Conservation (phyloP, 1,284 basidiomycete species). For the Coriolopsis trogii region DNA sequence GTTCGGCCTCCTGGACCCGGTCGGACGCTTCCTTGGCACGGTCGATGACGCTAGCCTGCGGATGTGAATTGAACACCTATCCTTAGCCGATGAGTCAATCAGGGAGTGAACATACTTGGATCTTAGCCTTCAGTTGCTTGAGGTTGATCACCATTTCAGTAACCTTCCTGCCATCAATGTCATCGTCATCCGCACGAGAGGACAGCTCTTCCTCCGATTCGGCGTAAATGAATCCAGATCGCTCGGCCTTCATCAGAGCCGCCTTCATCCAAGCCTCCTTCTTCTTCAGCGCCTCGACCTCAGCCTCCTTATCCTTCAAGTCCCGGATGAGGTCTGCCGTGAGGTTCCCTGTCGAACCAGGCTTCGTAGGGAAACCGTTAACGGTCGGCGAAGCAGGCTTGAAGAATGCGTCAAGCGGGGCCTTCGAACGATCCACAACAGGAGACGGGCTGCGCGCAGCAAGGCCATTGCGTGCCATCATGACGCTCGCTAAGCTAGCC, state of each 20-base stretch:
- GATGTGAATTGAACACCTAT: background rate
- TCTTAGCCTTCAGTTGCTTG: conserved; percentile 87
- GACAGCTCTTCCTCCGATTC: conserved; percentile 42
- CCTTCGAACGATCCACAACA: conserved; percentile 52
- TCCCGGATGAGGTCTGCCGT: conserved; percentile 78
- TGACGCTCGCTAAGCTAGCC: conserved; percentile 56
- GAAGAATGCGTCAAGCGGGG: conserved; percentile 64
- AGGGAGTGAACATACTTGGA: conserved; percentile 73
- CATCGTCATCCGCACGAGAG: conserved; percentile 40
- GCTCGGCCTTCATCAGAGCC: conserved; percentile 76
- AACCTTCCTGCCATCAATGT: conserved; percentile 47
- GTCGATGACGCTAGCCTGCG: conserved; percentile 68
- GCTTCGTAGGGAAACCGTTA: conserved; percentile 54
- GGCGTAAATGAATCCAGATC: conserved; percentile 81
- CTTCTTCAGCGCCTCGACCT: conserved; percentile 78
- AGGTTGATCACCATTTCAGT: conserved; percentile 80
- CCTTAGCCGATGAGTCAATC: background rate
- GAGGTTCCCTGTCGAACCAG: conserved; percentile 67
- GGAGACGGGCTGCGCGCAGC: conserved; percentile 69
- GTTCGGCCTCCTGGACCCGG: conserved; percentile 81
- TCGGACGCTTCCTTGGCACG: conserved; percentile 82
- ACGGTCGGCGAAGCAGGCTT: conserved; percentile 56
- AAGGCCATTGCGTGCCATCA: conserved; percentile 51
- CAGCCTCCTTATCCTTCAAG: conserved; percentile 79
- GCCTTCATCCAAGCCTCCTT: conserved; percentile 89